Base-by-base conservation (phyloP, 345 rosid genomes). In the Psidium guajava region DNA sequence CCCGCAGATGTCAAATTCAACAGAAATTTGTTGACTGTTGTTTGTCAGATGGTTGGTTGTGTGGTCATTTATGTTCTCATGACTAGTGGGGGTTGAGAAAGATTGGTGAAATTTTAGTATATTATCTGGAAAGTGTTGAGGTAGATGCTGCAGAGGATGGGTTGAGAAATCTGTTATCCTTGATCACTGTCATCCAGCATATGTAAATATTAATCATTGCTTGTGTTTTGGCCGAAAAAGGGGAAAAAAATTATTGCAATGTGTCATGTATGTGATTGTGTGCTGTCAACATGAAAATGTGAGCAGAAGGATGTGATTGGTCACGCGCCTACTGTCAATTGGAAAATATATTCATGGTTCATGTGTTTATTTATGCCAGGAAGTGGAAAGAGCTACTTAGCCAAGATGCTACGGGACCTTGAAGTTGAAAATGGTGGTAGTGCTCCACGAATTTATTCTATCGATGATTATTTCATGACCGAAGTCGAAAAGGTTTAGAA, bases 401-500 rank as follows among this genome's bases (percentile, higher is more conserved):
- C 98, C 36, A 97, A 95, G 93, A 90, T 93, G 92, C 87, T 97
- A 89, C 98, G 98, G 73, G 99, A 93, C 86, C 90, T 93, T 47
- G 98, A 95, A 90, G 95, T 97, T 87, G 97, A 95, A 91, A 92
- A 93, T 92, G 98, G 98, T 6, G 93, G 98, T 81, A 90, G 87
- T 89, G 94, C 94, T 77, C 99, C 99, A n/a, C 90, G 99, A 82
- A 97, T 97, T 89, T 98, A 95, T 90, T 95, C 98, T 61, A 97
- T 97, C 93, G 99, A 97, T 88, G 99, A 97, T 84, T 97, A 95
- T 92, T 97, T 95, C 91, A 94, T 97, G 98, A 93, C 99, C 14
- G 99, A 97, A 91, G 95, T 97, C 86, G 99, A 95, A 84, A 97
- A 95, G 98, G 99, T 95, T 82, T 50, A 80, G 44, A 32, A 50